A percentile compares a stretch with the other conserved stretches of the same genome.
phyloP scores from a whole-genome alignment of 106 monocot species.

The Platanthera zijinensis region DNA sequence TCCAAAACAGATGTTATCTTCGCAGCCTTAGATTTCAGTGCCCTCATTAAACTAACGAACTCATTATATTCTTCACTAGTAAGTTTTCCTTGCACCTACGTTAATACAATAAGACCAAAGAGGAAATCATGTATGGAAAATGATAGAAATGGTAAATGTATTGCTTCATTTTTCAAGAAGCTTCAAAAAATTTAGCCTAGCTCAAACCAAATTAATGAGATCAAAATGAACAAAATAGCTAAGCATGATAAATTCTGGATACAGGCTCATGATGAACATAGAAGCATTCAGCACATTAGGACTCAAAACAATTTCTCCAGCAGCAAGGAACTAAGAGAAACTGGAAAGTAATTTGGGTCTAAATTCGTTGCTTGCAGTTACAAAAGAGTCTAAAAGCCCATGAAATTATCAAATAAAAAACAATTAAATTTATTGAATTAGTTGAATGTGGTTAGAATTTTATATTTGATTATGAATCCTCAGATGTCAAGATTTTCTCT shows the following conservation, averaged over 20 bases:
- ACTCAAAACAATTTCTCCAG: background rate
- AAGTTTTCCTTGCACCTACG: conserved; percentile 83
- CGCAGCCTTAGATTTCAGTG: conserved; percentile 79
- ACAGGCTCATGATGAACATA: background rate
- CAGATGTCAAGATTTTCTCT: too few species aligned
- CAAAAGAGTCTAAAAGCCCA: too few species aligned
- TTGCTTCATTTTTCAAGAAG: background rate
- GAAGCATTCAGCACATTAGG: background rate
- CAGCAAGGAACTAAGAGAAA: background rate
- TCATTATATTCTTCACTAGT: conserved; percentile 70
- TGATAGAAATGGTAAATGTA: background rate
- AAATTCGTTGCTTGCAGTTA: too few species aligned
- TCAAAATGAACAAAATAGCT: background rate
- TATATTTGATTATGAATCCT: too few species aligned
- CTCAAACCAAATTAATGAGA: background rate
- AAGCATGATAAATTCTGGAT: background rate
- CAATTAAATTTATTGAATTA: too few species aligned
- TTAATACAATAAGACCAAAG: conserved; percentile 3
- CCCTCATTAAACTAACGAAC: conserved; percentile 83
- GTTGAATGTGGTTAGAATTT: too few species aligned
- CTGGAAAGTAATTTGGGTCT: too few species aligned
- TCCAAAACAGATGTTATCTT: conserved; percentile 57
- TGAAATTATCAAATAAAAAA: too few species aligned
- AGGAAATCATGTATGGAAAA: background rate
- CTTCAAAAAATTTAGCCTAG: background rate